Percentiles rank a stretch among this genome's conserved stretches.
Conservation (phyloP, 176 grass and related monocot genomes). For the Rhynchospora tenuis region DNA sequence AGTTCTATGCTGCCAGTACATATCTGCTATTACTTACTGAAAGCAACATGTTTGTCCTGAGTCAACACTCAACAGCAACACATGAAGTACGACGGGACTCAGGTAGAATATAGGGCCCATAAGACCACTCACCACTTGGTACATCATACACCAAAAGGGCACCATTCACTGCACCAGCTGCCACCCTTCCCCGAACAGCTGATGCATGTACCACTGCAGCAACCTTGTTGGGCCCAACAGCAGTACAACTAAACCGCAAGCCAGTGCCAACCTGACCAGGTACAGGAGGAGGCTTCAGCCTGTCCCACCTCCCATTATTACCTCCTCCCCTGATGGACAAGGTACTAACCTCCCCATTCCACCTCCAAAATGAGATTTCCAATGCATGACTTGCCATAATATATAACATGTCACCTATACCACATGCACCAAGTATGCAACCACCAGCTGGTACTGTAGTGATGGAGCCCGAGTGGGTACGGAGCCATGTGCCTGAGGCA, state of each 20-base stretch:
- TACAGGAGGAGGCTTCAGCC: conserved; percentile 54
- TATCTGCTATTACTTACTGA: neutral
- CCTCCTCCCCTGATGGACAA: neutral
- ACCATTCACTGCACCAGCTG: conserved; percentile 28
- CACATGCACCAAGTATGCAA: conserved; percentile 73
- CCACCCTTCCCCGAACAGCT: conserved; percentile 31
- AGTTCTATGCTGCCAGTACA: neutral
- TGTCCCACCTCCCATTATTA: conserved; percentile 40
- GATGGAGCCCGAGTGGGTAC: conserved; percentile 17
- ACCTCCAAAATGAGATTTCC: conserved; percentile 80
- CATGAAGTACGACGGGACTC: conserved; percentile 51
- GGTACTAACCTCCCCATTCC: conserved; percentile 24
- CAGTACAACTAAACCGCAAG: conserved; percentile 57
- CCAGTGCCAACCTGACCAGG: conserved; percentile 43
- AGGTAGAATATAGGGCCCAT: conserved; percentile 44
- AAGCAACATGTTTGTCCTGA: neutral
- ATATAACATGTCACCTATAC: conserved; percentile 53
- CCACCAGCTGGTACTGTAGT: conserved; percentile 56
- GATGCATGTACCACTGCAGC: conserved; percentile 54
- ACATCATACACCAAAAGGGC: conserved; percentile 73
- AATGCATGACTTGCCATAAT: conserved; percentile 76
- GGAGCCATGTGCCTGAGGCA: conserved; percentile 46
- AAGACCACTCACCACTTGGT: conserved; percentile 51
- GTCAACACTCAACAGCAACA: conserved; percentile 57
- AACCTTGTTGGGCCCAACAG: conserved; percentile 42